Percentiles rank a stretch among this genome's conserved stretches.
Conservation (phyloP, 1,284 basidiomycete genomes). For the Apiotrichum veenhuisii region DNA sequence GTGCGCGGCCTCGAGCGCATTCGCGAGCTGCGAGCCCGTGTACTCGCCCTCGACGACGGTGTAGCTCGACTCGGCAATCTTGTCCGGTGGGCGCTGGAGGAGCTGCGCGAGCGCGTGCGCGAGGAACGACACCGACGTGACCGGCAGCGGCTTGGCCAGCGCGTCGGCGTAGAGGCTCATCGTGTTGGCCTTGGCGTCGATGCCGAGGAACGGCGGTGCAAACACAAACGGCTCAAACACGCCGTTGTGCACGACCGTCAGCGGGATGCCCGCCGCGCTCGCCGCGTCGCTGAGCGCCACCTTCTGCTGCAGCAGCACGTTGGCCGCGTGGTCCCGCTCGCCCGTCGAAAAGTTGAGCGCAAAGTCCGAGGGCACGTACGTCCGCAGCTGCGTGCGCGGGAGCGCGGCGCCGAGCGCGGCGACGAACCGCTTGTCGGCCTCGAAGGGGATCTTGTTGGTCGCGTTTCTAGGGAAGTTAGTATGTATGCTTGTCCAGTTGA, state of each 20-base stretch:
- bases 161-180: constrained; percentile 11
- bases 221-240: constrained; percentile 12
- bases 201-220: constrained; percentile 4
- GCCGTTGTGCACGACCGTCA: constrained; percentile 9
- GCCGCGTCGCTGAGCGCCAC: background rate
- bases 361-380: constrained; percentile 18
- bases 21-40: constrained; percentile 9
- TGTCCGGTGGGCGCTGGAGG: background rate
- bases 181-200: constrained; percentile 14
- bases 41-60: constrained; percentile 6
- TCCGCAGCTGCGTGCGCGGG: constrained; percentile 3
- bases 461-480: constrained; percentile 8
- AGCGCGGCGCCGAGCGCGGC: constrained; percentile 5
- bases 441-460: background rate
- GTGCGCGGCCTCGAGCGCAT: constrained; percentile 2
- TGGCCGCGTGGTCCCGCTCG: constrained; percentile 4
- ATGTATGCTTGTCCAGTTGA: too few relatives aligned
- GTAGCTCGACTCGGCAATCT: background rate
- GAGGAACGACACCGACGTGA: constrained; percentile 10
- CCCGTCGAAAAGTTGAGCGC: constrained; percentile 1
- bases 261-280: constrained; percentile 8
- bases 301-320: constrained; percentile 5
- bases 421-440: constrained; percentile 3
- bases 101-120: constrained; percentile 7
- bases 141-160: background rate